These are phyloP conservation scores for Lactarius quietus DNA, from an alignment of 768 basidiomycete genomes.

Conservation along the genomic window DNA sequence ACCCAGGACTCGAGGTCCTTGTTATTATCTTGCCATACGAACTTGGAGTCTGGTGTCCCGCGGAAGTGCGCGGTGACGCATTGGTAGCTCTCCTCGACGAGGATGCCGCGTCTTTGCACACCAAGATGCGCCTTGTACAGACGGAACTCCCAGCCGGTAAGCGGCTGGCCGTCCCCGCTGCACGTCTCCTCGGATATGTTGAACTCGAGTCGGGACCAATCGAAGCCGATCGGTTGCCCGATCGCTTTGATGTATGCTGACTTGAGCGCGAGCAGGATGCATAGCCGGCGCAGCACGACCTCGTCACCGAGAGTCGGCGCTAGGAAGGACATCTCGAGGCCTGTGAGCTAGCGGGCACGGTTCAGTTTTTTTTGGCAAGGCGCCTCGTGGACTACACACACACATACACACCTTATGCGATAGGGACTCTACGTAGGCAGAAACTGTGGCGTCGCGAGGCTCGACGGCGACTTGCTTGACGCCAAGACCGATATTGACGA, in stretches of 20 bases:
- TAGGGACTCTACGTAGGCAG: constrained; percentile 66
- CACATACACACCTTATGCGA: constrained; percentile 75
- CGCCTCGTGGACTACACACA: constrained; percentile 29
- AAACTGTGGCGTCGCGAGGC: constrained; percentile 54
- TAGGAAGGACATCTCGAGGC: constrained; percentile 52
- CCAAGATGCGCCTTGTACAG: constrained; percentile 72
- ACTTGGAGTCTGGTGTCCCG: constrained; percentile 58
- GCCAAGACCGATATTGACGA: constrained; percentile 80
- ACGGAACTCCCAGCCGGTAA: constrained; percentile 85
- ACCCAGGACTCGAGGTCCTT: constrained; percentile 76
- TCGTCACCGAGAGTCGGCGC: constrained; percentile 53
- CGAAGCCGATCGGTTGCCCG: constrained; percentile 76
- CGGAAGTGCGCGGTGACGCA: constrained; percentile 78
- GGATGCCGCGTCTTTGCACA: constrained; percentile 52
- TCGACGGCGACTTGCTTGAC: constrained; percentile 64
- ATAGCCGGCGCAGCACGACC: constrained; percentile 66
- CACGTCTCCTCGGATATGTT: constrained; percentile 62
- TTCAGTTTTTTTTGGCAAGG: no score
- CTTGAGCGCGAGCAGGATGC: constrained; percentile 76
- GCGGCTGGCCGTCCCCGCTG: constrained; percentile 60
- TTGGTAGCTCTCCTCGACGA: constrained; percentile 67
- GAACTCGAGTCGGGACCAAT: constrained; percentile 79
- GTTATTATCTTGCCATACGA: constrained; percentile 65
- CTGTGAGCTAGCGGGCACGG: no score
- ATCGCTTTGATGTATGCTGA: constrained; percentile 81